Evolutionary conservation across 352 stramenopile genomes (phyloP).

Genomic region (Pythium sp.): DNA sequence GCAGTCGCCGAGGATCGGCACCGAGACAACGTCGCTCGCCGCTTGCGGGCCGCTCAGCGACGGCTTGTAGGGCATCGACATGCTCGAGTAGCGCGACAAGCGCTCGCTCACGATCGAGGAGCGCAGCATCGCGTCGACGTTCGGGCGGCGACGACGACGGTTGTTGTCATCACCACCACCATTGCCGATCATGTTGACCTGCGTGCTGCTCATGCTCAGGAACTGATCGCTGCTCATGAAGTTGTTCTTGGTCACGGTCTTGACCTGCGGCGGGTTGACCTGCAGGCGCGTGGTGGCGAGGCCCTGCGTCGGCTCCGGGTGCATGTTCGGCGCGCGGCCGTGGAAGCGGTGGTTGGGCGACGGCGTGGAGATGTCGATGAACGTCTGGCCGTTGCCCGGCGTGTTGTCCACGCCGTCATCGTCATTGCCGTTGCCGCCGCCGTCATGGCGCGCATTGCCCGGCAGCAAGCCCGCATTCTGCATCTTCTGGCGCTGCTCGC

Average conservation of each 20-base stretch:
- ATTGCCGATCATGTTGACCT: conserved; percentile 28
- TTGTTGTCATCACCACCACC: conserved; percentile 23
- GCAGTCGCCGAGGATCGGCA: conserved; percentile 69
- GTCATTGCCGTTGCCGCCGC: not conserved
- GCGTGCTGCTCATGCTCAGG: conserved; percentile 35
- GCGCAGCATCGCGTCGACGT: conserved; percentile 67
- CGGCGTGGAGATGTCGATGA: conserved; percentile 70
- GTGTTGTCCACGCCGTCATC: conserved; percentile 45
- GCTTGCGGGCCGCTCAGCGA: conserved; percentile 29
- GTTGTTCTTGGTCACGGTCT: conserved; percentile 35
- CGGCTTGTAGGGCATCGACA: conserved; percentile 48
- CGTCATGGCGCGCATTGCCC: conserved; percentile 10
- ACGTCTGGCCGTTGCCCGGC: conserved; percentile 46
- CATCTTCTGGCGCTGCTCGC: conserved; percentile 46
- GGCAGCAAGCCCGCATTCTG: conserved; percentile 27
- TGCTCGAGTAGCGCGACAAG: conserved; percentile 44
- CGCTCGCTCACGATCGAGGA: conserved; percentile 58
- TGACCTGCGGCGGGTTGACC: conserved; percentile 25
- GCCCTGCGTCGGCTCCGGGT: conserved; percentile 2
- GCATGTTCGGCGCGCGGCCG: conserved; percentile 13
- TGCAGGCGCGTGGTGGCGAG: conserved; percentile 16
- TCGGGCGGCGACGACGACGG: conserved; percentile 43
- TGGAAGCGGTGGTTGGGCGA: conserved; percentile 33
- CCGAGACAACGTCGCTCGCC: conserved; percentile 47
- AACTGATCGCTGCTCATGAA: conserved; percentile 68